Evolutionary conservation across 1,284 basidiomycete species (phyloP), one percentile per base, ranked within the genome.

Genomic region (Ceratobasidium sp.): DNA sequence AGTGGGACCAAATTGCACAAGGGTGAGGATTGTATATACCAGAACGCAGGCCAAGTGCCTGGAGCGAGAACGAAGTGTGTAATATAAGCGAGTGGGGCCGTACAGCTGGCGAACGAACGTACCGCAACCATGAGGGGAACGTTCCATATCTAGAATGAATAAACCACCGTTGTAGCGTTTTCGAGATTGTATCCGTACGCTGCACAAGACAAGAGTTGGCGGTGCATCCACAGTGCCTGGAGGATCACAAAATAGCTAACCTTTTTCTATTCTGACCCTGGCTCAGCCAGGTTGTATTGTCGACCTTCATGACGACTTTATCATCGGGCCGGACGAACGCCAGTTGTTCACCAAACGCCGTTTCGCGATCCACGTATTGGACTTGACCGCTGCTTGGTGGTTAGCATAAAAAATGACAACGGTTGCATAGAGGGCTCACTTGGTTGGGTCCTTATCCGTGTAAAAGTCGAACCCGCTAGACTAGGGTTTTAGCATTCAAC

Each of bases 91-190:
- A 49, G 44, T 28, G 21, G 18, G 33, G 14, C 16, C 18, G n/a
- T 25, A 58, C 14, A 25, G 30, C 33, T 38, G 54, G 53, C 21
- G 18, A 49, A 49, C 8, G 16, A 36, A 44, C 28, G 40, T 78
- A 89, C 88, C 88, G 77, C 89, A 91, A 49, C 89, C 89, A 87
- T 87, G 90, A 8, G 89, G 89, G 3, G 87, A 87, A 75, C 80
- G 83, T 71, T 88, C 86, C 44, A 89, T 78, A 77, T 91, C 89
- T 3, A 91, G 81, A 73, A 91, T 86, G 77, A 91, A 90, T 6
- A 91, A 80, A 14, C 89, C 89, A 5, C 85, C 86, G 72, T 86
- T 88, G 78, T 89, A 78, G 0, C 60, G 44, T 58, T 76, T 77
- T 67, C 75, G 72, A 11, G 76, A 73, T 25, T 74, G 64, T 40